Base-by-base conservation (phyloP, 352 stramenopile species). In the Phytopythium litorale region DNA sequence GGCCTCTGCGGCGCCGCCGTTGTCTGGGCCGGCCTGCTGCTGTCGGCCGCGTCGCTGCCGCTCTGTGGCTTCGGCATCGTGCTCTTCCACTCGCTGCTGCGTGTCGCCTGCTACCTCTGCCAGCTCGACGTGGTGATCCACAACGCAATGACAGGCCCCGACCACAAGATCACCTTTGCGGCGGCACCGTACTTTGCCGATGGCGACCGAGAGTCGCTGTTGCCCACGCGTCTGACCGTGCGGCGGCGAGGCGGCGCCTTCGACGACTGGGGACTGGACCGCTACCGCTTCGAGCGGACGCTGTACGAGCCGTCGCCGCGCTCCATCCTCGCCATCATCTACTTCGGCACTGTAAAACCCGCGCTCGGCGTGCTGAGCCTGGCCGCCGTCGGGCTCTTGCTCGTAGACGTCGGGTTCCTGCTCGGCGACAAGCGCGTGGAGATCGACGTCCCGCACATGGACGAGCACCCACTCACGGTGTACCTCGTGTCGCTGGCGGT, bases 1-100 rank as follows among this genome's bases (percentile, higher is more conserved):
- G 70, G 60, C 7, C 11, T 73, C 48, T 33, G 64, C 11, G 60
- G 59, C 1, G 65, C 65, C 2, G 38, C 65, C 3, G n/a, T 67
- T 3, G 69, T 79, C 32, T 65, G 58, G 57, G n/a, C 7, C 3
- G 71, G 62, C 1, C 56, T 71, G 8, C 18, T 63, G 38, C 50
- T 84, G 33, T 43, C 69, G 12, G 45, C 81, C 23, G 33, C 72
- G 48, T 64, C 71, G 49, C 70, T 91, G 25, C 78, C 79, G n/a
- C 55, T 88, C 15, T 88, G 78, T 32, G 75, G 78, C 53, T 75
- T 76, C n/a, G 76, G 78, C 30, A 50, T 88, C 48, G 58, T 81
- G 12, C 64, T 89, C 43, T 81, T 84, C 48, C 67, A 76, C 18
- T 33, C 60, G n/a, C 52, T 88, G 28, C 46, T 90, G 33, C 70